Evolutionary conservation across 2,329 filamentous ascomycete species (phyloP).

Genomic region (Cercospora nicotianae): DNA sequence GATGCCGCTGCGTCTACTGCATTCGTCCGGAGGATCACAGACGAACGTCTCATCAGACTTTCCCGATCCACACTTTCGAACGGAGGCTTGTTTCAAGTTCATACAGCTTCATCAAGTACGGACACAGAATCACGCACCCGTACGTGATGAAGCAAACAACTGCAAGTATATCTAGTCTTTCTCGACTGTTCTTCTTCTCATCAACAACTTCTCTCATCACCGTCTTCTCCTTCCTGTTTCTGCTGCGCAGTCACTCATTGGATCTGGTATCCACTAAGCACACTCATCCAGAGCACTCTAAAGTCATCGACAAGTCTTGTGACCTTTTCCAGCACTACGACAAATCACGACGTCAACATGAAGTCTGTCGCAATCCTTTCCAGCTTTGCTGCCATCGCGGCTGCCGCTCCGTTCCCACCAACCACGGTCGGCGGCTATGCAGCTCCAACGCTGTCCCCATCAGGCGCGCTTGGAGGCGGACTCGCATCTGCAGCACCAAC

Average conservation of each 20-base stretch:
- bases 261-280: conserved; percentile 19
- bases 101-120: conserved; percentile 5
- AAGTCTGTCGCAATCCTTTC: conserved; percentile 23
- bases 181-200: background rate
- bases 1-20: background rate
- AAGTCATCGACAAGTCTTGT: background rate
- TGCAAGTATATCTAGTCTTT: background rate
- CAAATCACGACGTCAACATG: conserved; percentile 11
- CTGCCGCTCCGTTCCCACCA: conserved; percentile 17
- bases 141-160: background rate
- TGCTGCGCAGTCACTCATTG: conserved; percentile 10
- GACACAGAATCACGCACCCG: background rate
- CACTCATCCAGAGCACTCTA: conserved; percentile 8
- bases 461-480: conserved; percentile 1
- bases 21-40: background rate
- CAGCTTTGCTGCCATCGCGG: conserved; percentile 37
- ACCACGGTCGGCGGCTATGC: conserved; percentile 5
- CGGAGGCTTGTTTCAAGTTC: conserved; percentile 12
- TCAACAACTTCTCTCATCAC: background rate
- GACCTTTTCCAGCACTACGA: background rate
- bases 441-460: background rate
- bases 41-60: background rate
- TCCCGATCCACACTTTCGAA: conserved; percentile 1
- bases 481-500: conserved; percentile 11
- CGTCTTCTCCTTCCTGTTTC: background rate